Evolutionary conservation across 2,329 filamentous ascomycete species (phyloP).

Genomic region (Pezicula carpinea): DNA sequence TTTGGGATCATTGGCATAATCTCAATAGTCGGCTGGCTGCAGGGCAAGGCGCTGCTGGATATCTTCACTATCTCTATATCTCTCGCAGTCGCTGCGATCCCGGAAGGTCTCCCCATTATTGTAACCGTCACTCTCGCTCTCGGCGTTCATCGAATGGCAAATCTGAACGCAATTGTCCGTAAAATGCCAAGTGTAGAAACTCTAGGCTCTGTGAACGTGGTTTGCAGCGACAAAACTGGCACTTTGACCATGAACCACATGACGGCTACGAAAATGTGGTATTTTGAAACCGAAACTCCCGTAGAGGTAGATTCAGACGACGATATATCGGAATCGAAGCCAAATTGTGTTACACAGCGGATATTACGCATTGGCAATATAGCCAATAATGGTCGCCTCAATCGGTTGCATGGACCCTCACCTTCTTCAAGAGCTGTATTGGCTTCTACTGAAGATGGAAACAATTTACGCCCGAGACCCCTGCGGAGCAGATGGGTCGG

Average conservation of each 20-base stretch:
- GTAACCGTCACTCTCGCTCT: slow-evolving; percentile 94
- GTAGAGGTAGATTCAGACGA: slow-evolving; percentile 46
- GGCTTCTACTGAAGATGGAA: slow-evolving; percentile 73
- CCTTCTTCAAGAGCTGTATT: slow-evolving; percentile 72
- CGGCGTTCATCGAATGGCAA: slow-evolving; percentile 94
- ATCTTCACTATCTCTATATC: slow-evolving; percentile 98
- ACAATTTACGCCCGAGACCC: slow-evolving; percentile 51
- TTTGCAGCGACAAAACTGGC: slow-evolving; percentile 96
- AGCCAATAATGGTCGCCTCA: slow-evolving; percentile 86
- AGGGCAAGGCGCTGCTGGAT: slow-evolving; percentile 84
- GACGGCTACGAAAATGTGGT: slow-evolving; percentile 96
- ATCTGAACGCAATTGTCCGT: slow-evolving; percentile 89
- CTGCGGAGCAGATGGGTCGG: slow-evolving; percentile 88
- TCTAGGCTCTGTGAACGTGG: slow-evolving; percentile 97
- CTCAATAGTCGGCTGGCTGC: slow-evolving; percentile 81
- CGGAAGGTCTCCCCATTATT: slow-evolving; percentile 94
- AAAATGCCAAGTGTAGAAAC: slow-evolving; percentile 96
- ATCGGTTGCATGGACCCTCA: slow-evolving; percentile 65
- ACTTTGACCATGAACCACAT: slow-evolving; percentile 97
- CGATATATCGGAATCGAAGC: slow-evolving; percentile 49
- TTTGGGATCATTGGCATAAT: slow-evolving; percentile 94
- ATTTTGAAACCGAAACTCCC: slow-evolving; percentile 63
- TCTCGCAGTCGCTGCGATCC: slow-evolving; percentile 91
- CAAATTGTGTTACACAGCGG: slow-evolving; percentile 70
- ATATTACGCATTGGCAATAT: slow-evolving; percentile 92